Base-by-base conservation (phyloP, 2,329 filamentous ascomycete species). In the Graphilbum ipis-grandicollis region DNA sequence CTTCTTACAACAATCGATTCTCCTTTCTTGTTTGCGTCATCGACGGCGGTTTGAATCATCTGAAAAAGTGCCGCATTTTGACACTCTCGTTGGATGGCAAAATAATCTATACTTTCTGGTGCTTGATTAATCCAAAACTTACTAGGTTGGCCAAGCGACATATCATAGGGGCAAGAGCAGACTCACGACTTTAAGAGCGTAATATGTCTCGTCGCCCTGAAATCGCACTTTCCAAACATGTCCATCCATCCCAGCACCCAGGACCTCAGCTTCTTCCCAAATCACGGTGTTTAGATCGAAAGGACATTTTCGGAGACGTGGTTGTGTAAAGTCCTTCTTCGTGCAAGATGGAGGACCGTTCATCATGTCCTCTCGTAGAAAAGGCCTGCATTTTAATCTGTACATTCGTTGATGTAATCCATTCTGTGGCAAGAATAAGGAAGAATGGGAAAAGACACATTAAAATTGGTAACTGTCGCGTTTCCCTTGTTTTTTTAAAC, bases 101-200 rank as follows among this genome's bases (percentile, higher is more conserved):
- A 22, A 30, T 35, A 35, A 18, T 19, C 10, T 9, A 6, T 8
- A 19, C 12, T 35, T 23, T 33, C 17, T 5, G 19, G 21, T n/a
- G 32, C 12, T 23, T 33, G 5, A 23, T 33, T 33, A 12, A 15
- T 13, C 19, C 19, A 33, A 21, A 23, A 33, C 32, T 33, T 15
- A 23, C 9, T 13, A 33, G 6, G 18, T 23, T 33, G 10, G 17
- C 9, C 13, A 21, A 23, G 12, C 12, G 32, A 21, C 21, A 33
- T 18, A 22, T 23, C 14, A 32, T 21, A 21, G n/a, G 31, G 12
- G 9, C 17, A 9, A 19, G 18, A 19, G 17, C 17, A 13, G 9
- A 36, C 34, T 31, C 19, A 36, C 26, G 17, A 23, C 26, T 19
- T 36, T 31, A 15, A 36, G 26, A 7, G 26, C 34, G n/a, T 36